Evolutionary conservation across 495 filamentous ascomycete species (phyloP).

Genomic region (Hypoxylon trugodes): DNA sequence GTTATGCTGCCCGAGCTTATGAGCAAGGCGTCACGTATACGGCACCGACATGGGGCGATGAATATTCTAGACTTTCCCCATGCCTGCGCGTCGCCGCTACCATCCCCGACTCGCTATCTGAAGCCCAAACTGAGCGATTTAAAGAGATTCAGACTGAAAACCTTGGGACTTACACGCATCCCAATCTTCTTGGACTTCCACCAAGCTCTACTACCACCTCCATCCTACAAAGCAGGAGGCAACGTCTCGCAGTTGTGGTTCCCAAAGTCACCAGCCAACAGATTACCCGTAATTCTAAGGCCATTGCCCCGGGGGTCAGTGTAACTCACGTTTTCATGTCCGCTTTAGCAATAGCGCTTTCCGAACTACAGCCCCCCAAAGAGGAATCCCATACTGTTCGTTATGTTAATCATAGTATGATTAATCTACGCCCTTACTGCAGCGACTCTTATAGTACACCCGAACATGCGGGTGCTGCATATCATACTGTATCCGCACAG

Average conservation of each 20-base stretch:
- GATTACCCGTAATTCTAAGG: slow-evolving; percentile 38
- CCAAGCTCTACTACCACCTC: neutral
- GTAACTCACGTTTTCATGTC: slow-evolving; percentile 49
- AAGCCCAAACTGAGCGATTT: slow-evolving; percentile 21
- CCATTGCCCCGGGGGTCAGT: slow-evolving; percentile 30
- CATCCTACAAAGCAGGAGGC: slow-evolving; percentile 15
- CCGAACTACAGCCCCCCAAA: slow-evolving; percentile 29
- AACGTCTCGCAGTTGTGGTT: slow-evolving; percentile 28
- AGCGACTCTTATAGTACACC: slow-evolving; percentile 37
- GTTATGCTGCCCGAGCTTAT: slow-evolving; percentile 26
- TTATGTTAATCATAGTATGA: slow-evolving; percentile 47
- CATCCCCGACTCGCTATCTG: slow-evolving; percentile 15
- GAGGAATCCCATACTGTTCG: slow-evolving; percentile 20
- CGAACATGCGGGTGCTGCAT: slow-evolving; percentile 41
- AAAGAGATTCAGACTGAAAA: slow-evolving; percentile 25
- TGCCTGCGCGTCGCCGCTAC: slow-evolving; percentile 35
- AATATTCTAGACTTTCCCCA: slow-evolving; percentile 25
- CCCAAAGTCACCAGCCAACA: slow-evolving; percentile 14
- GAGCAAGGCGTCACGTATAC: slow-evolving; percentile 29
- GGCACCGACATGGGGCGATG: slow-evolving; percentile 22
- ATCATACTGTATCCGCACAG: slow-evolving; percentile 43
- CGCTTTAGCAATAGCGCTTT: slow-evolving; percentile 42
- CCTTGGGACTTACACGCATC: slow-evolving; percentile 18
- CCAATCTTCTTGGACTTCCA: slow-evolving; percentile 18
- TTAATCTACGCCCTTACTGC: slow-evolving; percentile 44